A percentile compares a stretch with the other conserved stretches of the same genome.
Conservation (phyloP, 2,329 filamentous ascomycete species). For the Pezicula radicicola region DNA sequence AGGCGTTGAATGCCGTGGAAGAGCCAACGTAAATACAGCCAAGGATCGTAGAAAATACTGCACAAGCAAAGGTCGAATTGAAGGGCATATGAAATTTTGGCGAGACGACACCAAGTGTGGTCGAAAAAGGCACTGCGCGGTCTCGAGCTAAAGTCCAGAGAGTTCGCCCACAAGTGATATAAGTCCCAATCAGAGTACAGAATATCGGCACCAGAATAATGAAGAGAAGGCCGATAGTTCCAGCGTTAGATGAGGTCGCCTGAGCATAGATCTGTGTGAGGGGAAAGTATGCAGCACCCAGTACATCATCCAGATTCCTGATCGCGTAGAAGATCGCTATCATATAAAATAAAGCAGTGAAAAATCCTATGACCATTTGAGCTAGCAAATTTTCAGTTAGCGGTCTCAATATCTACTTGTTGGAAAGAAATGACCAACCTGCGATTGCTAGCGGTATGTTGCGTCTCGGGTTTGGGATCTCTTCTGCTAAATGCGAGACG, state of each 20-base stretch:
- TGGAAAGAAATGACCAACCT: not conserved
- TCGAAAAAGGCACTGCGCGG: slow-evolving; percentile 50
- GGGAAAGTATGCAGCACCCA: slow-evolving; percentile 52
- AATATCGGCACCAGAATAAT: slow-evolving; percentile 52
- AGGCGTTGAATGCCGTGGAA: slow-evolving; percentile 63
- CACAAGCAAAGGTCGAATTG: slow-evolving; percentile 51
- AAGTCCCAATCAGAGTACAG: slow-evolving; percentile 50
- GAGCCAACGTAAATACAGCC: slow-evolving; percentile 65
- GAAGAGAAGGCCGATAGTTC: slow-evolving; percentile 48
- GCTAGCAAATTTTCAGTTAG: slow-evolving; percentile 51
- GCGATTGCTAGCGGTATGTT: not conserved
- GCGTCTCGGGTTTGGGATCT: slow-evolving; percentile 43
- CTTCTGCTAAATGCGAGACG: slow-evolving; percentile 62
- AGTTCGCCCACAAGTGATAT: slow-evolving; percentile 59
- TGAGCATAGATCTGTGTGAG: slow-evolving; percentile 65
- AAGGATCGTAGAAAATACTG: slow-evolving; percentile 49
- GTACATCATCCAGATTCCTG: slow-evolving; percentile 49
- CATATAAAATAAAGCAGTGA: slow-evolving; percentile 50
- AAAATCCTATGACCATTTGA: slow-evolving; percentile 47
- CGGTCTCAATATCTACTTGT: slow-evolving; percentile 27
- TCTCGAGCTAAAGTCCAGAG: slow-evolving; percentile 61
- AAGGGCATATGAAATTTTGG: slow-evolving; percentile 46
- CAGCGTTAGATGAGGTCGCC: slow-evolving; percentile 48
- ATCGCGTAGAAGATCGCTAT: slow-evolving; percentile 56
- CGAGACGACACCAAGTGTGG: slow-evolving; percentile 44